Base-by-base conservation (phyloP, 306 rosid species). In the Acacia melanoxylon region DNA sequence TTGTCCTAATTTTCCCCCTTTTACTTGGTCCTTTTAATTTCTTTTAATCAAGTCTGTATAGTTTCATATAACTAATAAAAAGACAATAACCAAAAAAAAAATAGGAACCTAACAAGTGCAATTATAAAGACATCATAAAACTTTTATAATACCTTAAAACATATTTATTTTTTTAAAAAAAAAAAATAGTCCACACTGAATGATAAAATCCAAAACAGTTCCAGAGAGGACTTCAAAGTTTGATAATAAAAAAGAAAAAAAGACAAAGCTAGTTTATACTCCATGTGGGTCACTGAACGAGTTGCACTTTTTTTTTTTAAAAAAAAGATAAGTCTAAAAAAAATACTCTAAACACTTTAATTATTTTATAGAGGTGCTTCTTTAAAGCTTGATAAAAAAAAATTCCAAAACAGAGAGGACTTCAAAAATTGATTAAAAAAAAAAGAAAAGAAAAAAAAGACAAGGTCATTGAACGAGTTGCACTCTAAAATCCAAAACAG, bases 251-350 rank as follows among this genome's bases (percentile, higher is more conserved):
- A n/a, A n/a, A n/a, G n/a, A 52, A 52, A 31, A 29, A 52, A 14
- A 19, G 10, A 19, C 3, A 52, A 52, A 4, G 6, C 2, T 51
- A 15, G 59, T 52, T 52, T 52, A 31, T 31, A 52, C 24, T 52
- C 76, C 86, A 70, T 81, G 65, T 68, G 62, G 25, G 25, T 59
- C 81, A 8, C 44, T 85, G 74, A 78, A 80, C 37, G 16, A 29
- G 42, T 13, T 13, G 42, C 68, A 27, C 42, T 85, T 72, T 79
- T n/a, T n/a, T n/a, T n/a, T n/a, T n/a, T n/a, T n/a, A 29, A 29
- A 29, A 72, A 77, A 72, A 70, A 3, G 48, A 71, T 42, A 0
- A 71, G 78, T 76, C 85, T 68, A 61, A 25, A 56, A 33, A 56
- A 56, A 73, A 66, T 72, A 81, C 54, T 85, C 85, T 76, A 54